Evolutionary conservation across 2,329 filamentous ascomycete species (phyloP), one percentile per base, ranked within the genome.

Genomic region (Aspergillus candidus): DNA sequence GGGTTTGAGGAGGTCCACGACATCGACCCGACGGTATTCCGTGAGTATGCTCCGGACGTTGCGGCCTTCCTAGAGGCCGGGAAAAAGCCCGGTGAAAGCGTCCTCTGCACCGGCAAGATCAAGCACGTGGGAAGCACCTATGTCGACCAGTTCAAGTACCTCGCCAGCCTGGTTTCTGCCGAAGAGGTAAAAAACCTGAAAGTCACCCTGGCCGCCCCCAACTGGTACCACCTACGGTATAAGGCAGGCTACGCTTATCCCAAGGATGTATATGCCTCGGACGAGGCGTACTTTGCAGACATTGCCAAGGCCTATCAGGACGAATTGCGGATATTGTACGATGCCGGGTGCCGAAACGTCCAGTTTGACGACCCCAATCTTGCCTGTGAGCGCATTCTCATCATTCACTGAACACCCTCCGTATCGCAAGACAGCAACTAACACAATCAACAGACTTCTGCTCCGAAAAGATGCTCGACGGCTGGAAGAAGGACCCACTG

Each of bases 211-310:
- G 78, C 81, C 13, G 79, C 81, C 4, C 80, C 81, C 2, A 79
- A 79, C 61, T 85, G 82, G 76, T 86, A 85, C 60, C 83, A 88
- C 63, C 72, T 84, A 57, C 74, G 81, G 32, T 76, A 78, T 53
- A 74, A 71, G 53, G 71, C 74, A 45, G 74, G 77, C 68, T 51
- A 68, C 31, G 78, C 78, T 17, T 82, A 79, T 61, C 72, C 75
- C 31, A 71, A 72, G 50, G 73, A 76, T 17, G 76, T 76, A 18
- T 82, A 82, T 47, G 57, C 63, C 41, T 77, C 69, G 44, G 77
- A 81, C 41, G 72, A 73, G 51, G 79, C 82, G 56, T 83, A 84
- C 61, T 84, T 83, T 59, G 69, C 66, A 34, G 81, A 83, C 49
- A 80, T 84, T 15, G 80, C 80, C 52, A 78, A 76, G 66, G 79